A percentile compares a stretch with the other conserved stretches of the same genome.
These are phyloP conservation scores for Cladosporium halotolerans DNA, from an alignment of 2,329 filamentous ascomycete genomes.

Conservation along the genomic window DNA sequence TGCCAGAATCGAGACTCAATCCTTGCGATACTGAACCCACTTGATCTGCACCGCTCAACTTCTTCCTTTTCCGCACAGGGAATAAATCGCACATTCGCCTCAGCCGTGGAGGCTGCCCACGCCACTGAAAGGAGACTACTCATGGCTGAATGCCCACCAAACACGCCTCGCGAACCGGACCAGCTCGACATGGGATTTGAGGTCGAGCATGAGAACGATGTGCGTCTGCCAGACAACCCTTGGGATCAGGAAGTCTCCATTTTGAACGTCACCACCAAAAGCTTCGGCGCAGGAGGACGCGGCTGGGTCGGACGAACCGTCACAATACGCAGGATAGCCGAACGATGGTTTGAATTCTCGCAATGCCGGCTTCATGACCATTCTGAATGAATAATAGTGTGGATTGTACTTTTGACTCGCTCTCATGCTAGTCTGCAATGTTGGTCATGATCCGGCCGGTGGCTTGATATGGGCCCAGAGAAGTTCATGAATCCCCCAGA, in stretches of 20 bases:
- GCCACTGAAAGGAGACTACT: slow-evolving; percentile 31
- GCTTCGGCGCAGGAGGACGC: slow-evolving; percentile 32
- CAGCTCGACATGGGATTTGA: background rate
- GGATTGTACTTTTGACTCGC: too few relatives aligned
- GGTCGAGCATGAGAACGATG: background rate
- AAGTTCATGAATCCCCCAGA: too few relatives aligned
- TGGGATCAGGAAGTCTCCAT: slow-evolving; percentile 45
- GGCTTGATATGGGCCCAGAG: too few relatives aligned
- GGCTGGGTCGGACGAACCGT: slow-evolving; percentile 46
- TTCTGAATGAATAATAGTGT: too few relatives aligned
- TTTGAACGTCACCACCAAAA: slow-evolving; percentile 41
- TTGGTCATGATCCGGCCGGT: too few relatives aligned
- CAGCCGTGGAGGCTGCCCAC: slow-evolving; percentile 55
- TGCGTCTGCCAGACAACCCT: slow-evolving; percentile 18
- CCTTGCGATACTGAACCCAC: slow-evolving; percentile 59
- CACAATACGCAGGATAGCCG: slow-evolving; percentile 36
- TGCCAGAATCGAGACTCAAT: slow-evolving; percentile 15
- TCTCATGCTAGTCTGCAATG: too few relatives aligned
- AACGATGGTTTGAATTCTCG: slow-evolving; percentile 38
- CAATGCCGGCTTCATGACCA: too few relatives aligned
- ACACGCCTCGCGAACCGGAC: background rate
- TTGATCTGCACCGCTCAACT: slow-evolving; percentile 60
- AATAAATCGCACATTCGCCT: slow-evolving; percentile 55
- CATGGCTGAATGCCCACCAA: slow-evolving; percentile 36
- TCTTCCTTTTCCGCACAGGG: slow-evolving; percentile 73